Percentiles rank a stretch among this genome's conserved stretches.
phyloP scores from a whole-genome alignment of 495 filamentous ascomycete genomes.

The Podospora fimiseda region DNA sequence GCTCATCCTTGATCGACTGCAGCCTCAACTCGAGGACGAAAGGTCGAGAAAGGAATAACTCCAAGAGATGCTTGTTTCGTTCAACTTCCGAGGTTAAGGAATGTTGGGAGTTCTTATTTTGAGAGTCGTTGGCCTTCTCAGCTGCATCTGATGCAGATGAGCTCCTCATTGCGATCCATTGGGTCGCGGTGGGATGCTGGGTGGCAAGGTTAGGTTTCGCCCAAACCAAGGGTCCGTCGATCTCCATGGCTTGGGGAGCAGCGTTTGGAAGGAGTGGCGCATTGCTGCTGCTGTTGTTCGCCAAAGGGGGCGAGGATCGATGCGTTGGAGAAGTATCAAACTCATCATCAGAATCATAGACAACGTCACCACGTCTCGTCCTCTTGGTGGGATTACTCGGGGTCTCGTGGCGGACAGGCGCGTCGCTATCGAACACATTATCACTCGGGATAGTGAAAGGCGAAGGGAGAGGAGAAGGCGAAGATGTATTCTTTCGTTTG shows the following conservation, averaged over 20 bases:
- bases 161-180: background rate
- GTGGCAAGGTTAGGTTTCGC: background rate
- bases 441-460: slow-evolving; percentile 3
- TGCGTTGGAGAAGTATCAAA: slow-evolving; percentile 23
- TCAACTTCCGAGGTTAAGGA: slow-evolving; percentile 15
- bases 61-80: slow-evolving; percentile 25
- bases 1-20: slow-evolving; percentile 17
- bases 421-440: background rate
- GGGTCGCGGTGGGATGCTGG: background rate
- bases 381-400: slow-evolving; percentile 11
- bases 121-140: background rate
- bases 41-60: slow-evolving; percentile 25
- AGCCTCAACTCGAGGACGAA: slow-evolving; percentile 28
- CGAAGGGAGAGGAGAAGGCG: too few relatives aligned
- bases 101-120: slow-evolving; percentile 10
- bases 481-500: slow-evolving; percentile 19
- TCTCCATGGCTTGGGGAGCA: slow-evolving; percentile 5
- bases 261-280: background rate
- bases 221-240: background rate
- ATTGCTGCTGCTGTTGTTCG: background rate
- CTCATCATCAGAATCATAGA: slow-evolving; percentile 49
- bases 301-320: slow-evolving; percentile 5
- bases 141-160: background rate
- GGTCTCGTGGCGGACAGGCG: background rate
- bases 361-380: slow-evolving; percentile 19